A percentile compares a stretch with the other conserved stretches of the same genome.
Evolutionary conservation across 148 eudicot species (phyloP).

Genomic region (Dysphania ambrosioides): DNA sequence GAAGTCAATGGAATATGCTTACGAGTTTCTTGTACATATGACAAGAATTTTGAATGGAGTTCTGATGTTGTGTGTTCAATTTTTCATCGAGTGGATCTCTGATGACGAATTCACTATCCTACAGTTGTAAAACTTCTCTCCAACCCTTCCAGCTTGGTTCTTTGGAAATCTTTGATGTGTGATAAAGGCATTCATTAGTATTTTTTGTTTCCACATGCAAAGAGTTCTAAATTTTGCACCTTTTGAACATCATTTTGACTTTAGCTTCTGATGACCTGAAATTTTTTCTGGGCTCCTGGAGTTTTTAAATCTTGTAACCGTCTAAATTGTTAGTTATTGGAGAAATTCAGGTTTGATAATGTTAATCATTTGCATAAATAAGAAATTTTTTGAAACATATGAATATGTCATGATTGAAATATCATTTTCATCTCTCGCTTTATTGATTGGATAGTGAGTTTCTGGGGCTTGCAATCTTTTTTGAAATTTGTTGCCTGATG

Average conservation of each 20-base stretch:
- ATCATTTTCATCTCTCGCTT: background rate
- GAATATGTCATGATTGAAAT: background rate
- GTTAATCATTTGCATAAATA: background rate
- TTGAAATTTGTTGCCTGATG: slow-evolving; percentile 17
- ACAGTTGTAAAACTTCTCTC: too few species aligned
- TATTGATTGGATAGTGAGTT: background rate
- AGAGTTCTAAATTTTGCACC: background rate
- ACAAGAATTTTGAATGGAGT: background rate
- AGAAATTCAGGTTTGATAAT: background rate
- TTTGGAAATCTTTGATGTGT: too few species aligned
- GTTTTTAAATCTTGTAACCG: background rate
- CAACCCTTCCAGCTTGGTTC: too few species aligned
- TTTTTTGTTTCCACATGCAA: too few species aligned
- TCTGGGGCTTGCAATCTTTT: slow-evolving; percentile 8
- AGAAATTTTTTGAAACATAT: background rate
- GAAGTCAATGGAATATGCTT: too few species aligned
- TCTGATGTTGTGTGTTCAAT: too few species aligned
- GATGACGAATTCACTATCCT: background rate
- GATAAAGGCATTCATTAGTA: too few species aligned
- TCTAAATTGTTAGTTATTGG: background rate
- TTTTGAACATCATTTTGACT: background rate
- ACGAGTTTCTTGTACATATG: background rate
- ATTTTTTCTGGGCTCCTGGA: background rate
- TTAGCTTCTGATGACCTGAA: background rate
- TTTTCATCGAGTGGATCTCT: background rate